Conservation (phyloP, 192 early-diverging fungal genomes). For the Backusella sp. region DNA sequence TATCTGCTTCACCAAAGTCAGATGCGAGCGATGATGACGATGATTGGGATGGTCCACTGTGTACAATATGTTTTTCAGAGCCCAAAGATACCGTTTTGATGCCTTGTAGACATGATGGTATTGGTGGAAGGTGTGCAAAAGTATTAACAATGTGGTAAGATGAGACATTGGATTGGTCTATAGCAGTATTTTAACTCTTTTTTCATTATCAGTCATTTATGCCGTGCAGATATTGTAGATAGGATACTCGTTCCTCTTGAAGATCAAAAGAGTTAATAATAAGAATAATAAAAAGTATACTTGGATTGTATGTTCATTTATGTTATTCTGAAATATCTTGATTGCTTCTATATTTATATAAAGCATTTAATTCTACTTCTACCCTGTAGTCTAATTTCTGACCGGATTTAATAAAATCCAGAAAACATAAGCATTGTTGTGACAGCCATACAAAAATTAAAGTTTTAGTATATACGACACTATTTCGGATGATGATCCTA, state of each 20-base stretch:
- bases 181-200: not conserved
- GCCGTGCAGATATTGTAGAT: constrained; percentile 16
- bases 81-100: constrained; percentile 25
- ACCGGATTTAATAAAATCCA: too few relatives aligned
- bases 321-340: too few relatives aligned
- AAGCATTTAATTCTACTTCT: too few relatives aligned
- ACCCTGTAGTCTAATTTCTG: too few relatives aligned
- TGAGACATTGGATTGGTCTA: not conserved
- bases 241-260: not conserved
- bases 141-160: constrained; percentile 27
- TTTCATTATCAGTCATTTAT: constrained; percentile 14
- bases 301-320: not conserved
- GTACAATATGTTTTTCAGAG: constrained; percentile 37
- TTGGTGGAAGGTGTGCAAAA: constrained; percentile 28
- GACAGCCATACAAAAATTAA: too few relatives aligned
- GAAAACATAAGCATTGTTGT: too few relatives aligned
- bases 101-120: constrained; percentile 32
- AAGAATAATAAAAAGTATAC: not conserved
- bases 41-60: constrained; percentile 29
- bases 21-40: constrained; percentile 4
- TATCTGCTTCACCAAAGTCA: not conserved
- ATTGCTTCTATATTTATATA: too few relatives aligned
- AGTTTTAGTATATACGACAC: too few relatives aligned
- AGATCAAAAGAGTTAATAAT: not conserved
- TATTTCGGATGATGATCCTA: too few relatives aligned